Percentiles rank a stretch among this genome's conserved stretches.
phyloP scores from a whole-genome alignment of 257 asterid species.

The Craterostigma plantagineum region DNA sequence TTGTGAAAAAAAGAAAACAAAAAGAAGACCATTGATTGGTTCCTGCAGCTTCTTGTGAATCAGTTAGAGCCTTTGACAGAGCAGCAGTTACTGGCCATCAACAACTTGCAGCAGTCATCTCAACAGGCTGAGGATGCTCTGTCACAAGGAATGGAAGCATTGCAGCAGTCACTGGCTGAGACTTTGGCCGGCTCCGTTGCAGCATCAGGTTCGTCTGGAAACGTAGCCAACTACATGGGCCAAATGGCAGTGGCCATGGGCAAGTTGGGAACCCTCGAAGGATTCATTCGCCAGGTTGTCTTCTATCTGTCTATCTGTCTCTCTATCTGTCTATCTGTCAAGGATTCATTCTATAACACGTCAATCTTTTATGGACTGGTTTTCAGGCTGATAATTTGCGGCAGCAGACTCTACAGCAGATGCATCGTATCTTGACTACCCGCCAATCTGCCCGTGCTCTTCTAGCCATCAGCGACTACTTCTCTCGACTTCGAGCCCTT shows the following conservation, averaged over 20 bases:
- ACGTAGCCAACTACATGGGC: conserved; percentile 91
- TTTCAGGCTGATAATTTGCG: conserved; percentile 84
- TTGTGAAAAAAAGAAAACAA: not conserved
- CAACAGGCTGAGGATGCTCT: conserved; percentile 92
- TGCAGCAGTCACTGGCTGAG: conserved; percentile 87
- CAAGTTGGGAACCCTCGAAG: conserved; percentile 77
- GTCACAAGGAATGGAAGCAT: conserved; percentile 95
- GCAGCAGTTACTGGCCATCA: conserved; percentile 65
- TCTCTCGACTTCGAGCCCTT: conserved; percentile 83
- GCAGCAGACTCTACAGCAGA: conserved; percentile 82
- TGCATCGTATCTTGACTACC: conserved; percentile 82
- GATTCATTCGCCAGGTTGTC: conserved; percentile 85
- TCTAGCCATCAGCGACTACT: conserved; percentile 72
- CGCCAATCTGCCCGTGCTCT: conserved; percentile 93
- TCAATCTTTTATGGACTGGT: too few relatives aligned
- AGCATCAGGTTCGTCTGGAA: conserved; percentile 64
- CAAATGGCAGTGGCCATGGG: conserved; percentile 99
- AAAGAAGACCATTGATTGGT: not conserved
- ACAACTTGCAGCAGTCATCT: conserved; percentile 76
- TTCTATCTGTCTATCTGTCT: too few relatives aligned
- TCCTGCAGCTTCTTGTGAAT: conserved; percentile 57
- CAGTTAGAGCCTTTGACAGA: conserved; percentile 90
- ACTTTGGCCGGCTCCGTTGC: conserved; percentile 80
- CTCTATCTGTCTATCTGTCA: too few relatives aligned
- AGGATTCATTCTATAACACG: too few relatives aligned